Percentiles rank a stretch among this genome's conserved stretches.
Conservation (phyloP, 2,329 filamentous ascomycete species). For the Aplosporella prunicola region DNA sequence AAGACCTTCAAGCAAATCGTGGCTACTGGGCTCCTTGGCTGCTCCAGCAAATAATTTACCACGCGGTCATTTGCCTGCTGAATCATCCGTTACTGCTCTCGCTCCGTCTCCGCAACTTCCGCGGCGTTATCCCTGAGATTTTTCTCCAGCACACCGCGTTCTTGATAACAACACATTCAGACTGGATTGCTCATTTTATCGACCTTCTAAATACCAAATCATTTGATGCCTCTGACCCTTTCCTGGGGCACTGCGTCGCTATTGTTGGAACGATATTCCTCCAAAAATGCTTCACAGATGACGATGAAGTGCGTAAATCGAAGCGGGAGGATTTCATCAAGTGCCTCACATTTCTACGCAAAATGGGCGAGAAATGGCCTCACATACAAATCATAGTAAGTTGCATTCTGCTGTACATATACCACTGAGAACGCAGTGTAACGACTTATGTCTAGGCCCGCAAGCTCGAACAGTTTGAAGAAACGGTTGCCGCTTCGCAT, state of each 20-base stretch:
- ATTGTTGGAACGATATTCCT: constrained; percentile 46
- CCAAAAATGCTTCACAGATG: constrained; percentile 44
- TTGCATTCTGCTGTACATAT: background rate
- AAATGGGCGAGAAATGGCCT: constrained; percentile 33
- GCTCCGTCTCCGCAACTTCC: constrained; percentile 43
- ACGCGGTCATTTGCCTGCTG: constrained; percentile 43
- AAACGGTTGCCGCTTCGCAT: constrained; percentile 37
- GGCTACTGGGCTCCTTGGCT: constrained; percentile 48
- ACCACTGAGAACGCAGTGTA: background rate
- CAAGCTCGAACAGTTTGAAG: constrained; percentile 34
- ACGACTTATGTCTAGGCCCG: constrained; percentile 20
- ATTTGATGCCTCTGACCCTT: constrained; percentile 39
- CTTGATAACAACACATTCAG: constrained; percentile 41
- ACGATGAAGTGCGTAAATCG: constrained; percentile 28
- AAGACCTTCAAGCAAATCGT: constrained; percentile 36
- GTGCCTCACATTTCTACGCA: constrained; percentile 36
- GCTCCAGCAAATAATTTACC: constrained; percentile 44
- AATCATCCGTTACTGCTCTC: constrained; percentile 48
- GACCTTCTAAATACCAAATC: constrained; percentile 37
- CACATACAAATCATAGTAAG: constrained; percentile 32
- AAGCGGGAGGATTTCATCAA: constrained; percentile 37
- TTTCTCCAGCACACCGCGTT: constrained; percentile 47
- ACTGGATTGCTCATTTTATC: constrained; percentile 46
- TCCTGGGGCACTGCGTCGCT: constrained; percentile 41
- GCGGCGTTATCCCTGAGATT: constrained; percentile 43